phyloP scores from a whole-genome alignment of 2,329 filamentous ascomycete species.

The Coniochaeta sp. region DNA sequence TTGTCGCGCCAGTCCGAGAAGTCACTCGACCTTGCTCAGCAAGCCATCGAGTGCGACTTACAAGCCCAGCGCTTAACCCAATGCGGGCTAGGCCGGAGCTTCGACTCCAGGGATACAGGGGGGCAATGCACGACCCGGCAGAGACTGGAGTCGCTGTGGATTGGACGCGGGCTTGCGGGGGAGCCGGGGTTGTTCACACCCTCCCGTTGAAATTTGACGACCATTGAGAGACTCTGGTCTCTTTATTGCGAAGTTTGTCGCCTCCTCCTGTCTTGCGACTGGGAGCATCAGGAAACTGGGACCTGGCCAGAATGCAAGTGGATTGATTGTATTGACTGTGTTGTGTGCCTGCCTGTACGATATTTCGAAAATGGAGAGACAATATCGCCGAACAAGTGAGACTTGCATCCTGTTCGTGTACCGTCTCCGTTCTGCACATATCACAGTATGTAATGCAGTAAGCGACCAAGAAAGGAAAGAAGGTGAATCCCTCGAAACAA shows the following conservation, averaged over 20 bases:
- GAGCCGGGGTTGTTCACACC: background rate
- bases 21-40: conserved; percentile 1
- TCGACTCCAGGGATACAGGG: background rate
- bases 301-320: no score
- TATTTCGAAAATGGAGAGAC: no score
- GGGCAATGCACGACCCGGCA: no score
- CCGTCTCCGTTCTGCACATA: no score
- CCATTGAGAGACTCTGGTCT: background rate
- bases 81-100: background rate
- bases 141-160: background rate
- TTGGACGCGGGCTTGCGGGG: conserved; percentile 2
- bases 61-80: background rate
- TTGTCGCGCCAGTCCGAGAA: background rate
- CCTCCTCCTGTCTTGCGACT: background rate
- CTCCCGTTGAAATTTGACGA: background rate
- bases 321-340: no score
- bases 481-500: no score
- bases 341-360: no score
- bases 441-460: background rate
- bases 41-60: background rate
- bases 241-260: background rate
- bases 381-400: no score
- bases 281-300: background rate
- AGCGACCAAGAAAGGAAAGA: background rate
- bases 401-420: no score